Percentiles rank a stretch among this genome's conserved stretches.
Evolutionary conservation across 2,329 filamentous ascomycete species (phyloP).

Genomic region (Grosmannia penicillata): DNA sequence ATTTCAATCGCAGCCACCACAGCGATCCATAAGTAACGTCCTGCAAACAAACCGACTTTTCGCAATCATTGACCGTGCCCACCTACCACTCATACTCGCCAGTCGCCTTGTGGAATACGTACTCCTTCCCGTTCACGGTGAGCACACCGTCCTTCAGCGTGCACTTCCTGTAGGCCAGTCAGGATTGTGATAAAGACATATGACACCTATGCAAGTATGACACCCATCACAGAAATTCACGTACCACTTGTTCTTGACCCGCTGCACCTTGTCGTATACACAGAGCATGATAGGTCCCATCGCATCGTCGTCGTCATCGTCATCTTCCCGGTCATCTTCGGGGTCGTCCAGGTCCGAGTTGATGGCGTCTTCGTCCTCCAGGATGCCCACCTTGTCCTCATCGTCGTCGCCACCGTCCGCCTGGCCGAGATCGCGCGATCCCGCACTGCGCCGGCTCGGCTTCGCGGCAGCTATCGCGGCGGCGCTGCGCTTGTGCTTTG

Average conservation of each 20-base stretch:
- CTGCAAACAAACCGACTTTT: too few relatives aligned
- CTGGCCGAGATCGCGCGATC: slow-evolving; percentile 18
- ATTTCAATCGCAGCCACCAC: too few relatives aligned
- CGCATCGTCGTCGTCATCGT: slow-evolving; percentile 75
- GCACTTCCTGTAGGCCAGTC: slow-evolving; percentile 58
- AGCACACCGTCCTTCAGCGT: slow-evolving; percentile 92
- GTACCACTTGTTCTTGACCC: slow-evolving; percentile 96
- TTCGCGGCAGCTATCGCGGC: slow-evolving; percentile 11
- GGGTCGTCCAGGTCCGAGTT: slow-evolving; percentile 96
- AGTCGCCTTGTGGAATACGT: slow-evolving; percentile 93
- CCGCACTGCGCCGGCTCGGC: neutral
- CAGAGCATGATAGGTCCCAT: slow-evolving; percentile 90
- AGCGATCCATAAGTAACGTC: too few relatives aligned
- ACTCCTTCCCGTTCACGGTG: slow-evolving; percentile 86
- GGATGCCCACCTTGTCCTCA: slow-evolving; percentile 42
- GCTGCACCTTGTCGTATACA: slow-evolving; percentile 97
- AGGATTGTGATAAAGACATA: slow-evolving; percentile 6
- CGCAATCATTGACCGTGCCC: too few relatives aligned
- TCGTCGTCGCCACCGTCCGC: slow-evolving; percentile 50
- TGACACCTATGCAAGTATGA: neutral
- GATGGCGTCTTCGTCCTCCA: slow-evolving; percentile 83
- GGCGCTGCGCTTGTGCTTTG: slow-evolving; percentile 15
- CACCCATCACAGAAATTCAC: too few relatives aligned
- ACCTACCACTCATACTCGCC: slow-evolving; percentile 99
- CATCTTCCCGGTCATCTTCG: slow-evolving; percentile 70